Base-by-base conservation (phyloP, 75 land plant genomes). In the Sequoiadendron giganteum region DNA sequence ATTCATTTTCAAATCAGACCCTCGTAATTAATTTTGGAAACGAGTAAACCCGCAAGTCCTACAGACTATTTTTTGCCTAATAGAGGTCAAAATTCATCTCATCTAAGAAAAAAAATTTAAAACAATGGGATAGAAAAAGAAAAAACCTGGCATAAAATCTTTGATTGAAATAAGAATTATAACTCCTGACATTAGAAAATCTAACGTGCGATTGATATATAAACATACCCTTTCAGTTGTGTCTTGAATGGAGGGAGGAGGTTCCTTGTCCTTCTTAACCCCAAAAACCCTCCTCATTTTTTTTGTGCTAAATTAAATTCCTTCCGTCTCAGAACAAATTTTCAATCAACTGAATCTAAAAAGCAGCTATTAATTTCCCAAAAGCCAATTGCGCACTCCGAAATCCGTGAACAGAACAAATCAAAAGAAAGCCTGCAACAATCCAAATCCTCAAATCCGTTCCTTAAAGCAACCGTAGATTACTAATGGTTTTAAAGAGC, bases 201-300 rank as follows among this genome's bases (percentile, higher is more conserved):
- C 10, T 34, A 75, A 49, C 14, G 3, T 10, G 7, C 34, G 10
- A 65, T 30, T 34, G 36, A 25, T 32, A 82, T 79, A 68, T 18
- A 25, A 43, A 30, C 87, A 40, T 85, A 95, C 99, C 93, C 97
- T 85, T 82, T 98, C 99, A 49, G 99, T 89, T 54, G 99, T 96
- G 78, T 98, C 99, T 84, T 92, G 91, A 76, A 98, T 87, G 18
- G 99, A 93, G 2, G 99, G 97, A 68, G 96, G 96, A 19, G 99
- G 99, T 11, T 93, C 97, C 87, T 98, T 97, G 65, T 98, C 94
- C 90, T 98, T 98, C 97, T 95, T 98, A 40, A 90, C 94, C 32
- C 99, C 99, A 61, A 98, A 98, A 25, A 98, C 93, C 86, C 95
- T 93, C 95, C 87, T 94, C 99, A 97, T 97, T 85, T 89, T 89